Conservation (phyloP, 1,139 yeast genomes). For the Hyphopichia wangnamkhiaoensis region DNA sequence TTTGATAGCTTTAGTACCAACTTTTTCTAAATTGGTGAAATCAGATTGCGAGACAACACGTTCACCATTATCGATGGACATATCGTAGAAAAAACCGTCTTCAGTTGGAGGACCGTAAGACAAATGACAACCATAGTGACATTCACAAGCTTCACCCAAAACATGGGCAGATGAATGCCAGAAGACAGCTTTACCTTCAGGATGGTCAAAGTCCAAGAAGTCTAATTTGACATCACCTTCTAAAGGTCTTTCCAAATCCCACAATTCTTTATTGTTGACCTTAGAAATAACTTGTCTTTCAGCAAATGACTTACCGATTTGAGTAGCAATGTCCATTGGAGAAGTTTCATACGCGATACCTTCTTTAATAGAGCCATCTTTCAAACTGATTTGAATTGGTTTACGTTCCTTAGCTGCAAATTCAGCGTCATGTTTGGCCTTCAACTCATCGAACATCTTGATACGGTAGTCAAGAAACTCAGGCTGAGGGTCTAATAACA, state of each 20-base stretch:
- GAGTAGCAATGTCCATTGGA: constrained; percentile 83
- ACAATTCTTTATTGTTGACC: constrained; percentile 75
- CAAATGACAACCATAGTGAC: constrained; percentile 92
- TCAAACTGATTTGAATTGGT: constrained; percentile 76
- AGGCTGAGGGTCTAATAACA: constrained; percentile 75
- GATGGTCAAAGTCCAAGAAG: constrained; percentile 65
- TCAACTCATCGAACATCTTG: constrained; percentile 75
- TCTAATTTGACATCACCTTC: constrained; percentile 73
- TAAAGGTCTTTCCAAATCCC: constrained; percentile 96
- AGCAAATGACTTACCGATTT: constrained; percentile 75
- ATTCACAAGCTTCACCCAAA: constrained; percentile 97
- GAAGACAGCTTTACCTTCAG: constrained; percentile 92
- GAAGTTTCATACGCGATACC: constrained; percentile 89
- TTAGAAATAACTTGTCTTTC: constrained; percentile 91
- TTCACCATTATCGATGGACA: constrained; percentile 82
- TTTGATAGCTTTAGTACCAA: constrained; percentile 88
- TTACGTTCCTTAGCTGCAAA: constrained; percentile 58
- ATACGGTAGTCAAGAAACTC: constrained; percentile 78
- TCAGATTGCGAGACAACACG: constrained; percentile 77
- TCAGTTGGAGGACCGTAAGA: constrained; percentile 93
- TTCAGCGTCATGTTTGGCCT: constrained; percentile 73
- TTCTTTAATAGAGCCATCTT: constrained; percentile 78
- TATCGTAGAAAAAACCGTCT: constrained; percentile 97
- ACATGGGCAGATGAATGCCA: constrained; percentile 99
- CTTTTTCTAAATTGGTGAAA: constrained; percentile 80